A percentile compares a stretch with the other conserved stretches of the same genome.
phyloP scores from a whole-genome alignment of 805 yeast genomes.

The Suhomyces canberraensis region DNA sequence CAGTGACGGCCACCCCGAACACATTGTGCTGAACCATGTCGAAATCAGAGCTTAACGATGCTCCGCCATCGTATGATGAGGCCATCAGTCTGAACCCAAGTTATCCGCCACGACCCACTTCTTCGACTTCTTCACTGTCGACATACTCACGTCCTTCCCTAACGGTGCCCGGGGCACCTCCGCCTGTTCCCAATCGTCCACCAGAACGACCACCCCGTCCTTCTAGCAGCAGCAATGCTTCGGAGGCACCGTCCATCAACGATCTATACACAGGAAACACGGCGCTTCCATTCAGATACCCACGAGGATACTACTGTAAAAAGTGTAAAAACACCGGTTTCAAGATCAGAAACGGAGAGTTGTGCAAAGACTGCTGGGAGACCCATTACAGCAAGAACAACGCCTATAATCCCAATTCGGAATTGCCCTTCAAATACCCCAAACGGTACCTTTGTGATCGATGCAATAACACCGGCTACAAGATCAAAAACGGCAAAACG shows the following conservation, averaged over 20 bases:
- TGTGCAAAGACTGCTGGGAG: constrained; percentile 31
- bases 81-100: constrained; percentile 28
- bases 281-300: constrained; percentile 26
- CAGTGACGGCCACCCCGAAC: too few species aligned
- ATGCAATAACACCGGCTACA: constrained; percentile 72
- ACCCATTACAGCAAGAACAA: constrained; percentile 23
- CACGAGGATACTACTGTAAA: constrained; percentile 28
- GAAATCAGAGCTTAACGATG: constrained; percentile 6
- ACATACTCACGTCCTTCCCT: background rate
- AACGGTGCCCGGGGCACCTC: background rate
- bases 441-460: constrained; percentile 56
- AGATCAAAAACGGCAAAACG: constrained; percentile 56
- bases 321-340: constrained; percentile 37
- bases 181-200: constrained; percentile 2
- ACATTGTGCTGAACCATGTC: too few species aligned
- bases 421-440: constrained; percentile 68
- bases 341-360: constrained; percentile 21
- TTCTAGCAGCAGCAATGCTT: constrained; percentile 6
- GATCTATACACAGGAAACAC: constrained; percentile 14
- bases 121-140: background rate
- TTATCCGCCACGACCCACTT: constrained; percentile 5
- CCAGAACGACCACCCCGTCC: constrained; percentile 6
- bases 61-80: constrained; percentile 50
- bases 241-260: constrained; percentile 6
- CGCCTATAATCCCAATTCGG: constrained; percentile 46